Evolutionary conservation across 495 filamentous ascomycete species (phyloP), one percentile per base, ranked within the genome.

Genomic region (Xylaria bambusicola): DNA sequence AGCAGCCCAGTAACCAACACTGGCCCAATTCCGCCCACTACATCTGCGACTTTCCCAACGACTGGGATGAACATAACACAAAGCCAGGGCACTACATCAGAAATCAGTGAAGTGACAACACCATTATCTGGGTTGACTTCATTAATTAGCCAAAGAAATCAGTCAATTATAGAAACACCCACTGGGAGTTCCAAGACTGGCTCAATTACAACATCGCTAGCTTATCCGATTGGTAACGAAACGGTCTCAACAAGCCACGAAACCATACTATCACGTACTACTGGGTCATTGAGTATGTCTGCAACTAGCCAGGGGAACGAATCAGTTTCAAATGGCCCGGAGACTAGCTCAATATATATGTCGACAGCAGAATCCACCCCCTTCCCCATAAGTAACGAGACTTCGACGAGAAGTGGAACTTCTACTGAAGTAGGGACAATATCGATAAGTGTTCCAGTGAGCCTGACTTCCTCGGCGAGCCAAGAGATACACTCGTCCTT

Each of bases 321-420:
- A 31, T 38, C 54, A 6, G 33, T 56, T 18, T 46, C 56, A 6
- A 50, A 33, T 18, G 36, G 62, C 38, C 49, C 40, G 12, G 57
- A 15, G 17, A 54, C 50, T 10, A 38, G 51, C 52, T 56, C 68
- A 20, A 36, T 45, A 33, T 27, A 58, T 36, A 57, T 52, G 23
- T 62, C 57, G 8, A 66, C 24, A 15, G 47, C 56, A 13, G 26
- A 42, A 9, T 55, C 62, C 26, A 35, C 45, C 21, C 61, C 62
- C 10, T 66, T 62, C 42, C 56, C 66, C 5, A 41, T 66, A 0
- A 58, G 52, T 18, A 73, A 70, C 52, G 62, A 64, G 20, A 67
- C 62, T 9, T 51, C 31, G 10, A 27, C 48, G 18, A 29, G 53
- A 12, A 50, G 45, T 21, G 38, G 53, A 8, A 59, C 61, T 9